Base-by-base conservation (phyloP, 768 basidiomycete genomes). In the Lactarius sanguifluus region DNA sequence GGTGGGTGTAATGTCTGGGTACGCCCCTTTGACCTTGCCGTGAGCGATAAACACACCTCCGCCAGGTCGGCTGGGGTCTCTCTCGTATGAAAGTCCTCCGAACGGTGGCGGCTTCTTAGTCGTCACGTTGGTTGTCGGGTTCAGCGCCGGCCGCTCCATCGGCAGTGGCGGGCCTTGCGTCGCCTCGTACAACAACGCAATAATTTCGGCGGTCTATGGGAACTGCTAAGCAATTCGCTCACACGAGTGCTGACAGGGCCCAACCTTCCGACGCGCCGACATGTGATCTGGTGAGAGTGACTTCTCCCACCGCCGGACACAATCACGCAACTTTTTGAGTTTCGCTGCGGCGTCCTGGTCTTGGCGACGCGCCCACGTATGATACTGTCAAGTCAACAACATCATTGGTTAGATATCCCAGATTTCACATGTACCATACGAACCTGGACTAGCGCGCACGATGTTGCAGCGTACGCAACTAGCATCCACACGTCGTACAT, bases 221-320 rank as follows among this genome's bases (percentile, higher is more conserved):
- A 54, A 60, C 50, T 38, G 55, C 57, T 41, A 65, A 40, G 30
- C 32, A 32, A 56, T 55, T 25, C 67, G 52, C 60, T 69, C 57
- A n/a, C 40, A 47, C 61, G 62, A 63, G 58, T 60, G 40, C 59
- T 32, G 57, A 57, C 78, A 83, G 71, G 68, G 81, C 93, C 50
- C 72, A 56, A 80, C 83, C 88, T 96, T 96, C 70, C 94, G 87
- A 78, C 94, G 85, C 23, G 91, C 88, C 50, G 91, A 93, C 93
- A 96, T 96, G 77, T 98, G 95, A 70, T 97, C 95, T 57, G 91
- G 89, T 66, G 90, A 91, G 65, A 95, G 83, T 0, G 91, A 84
- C 62, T 81, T 85, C 76, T 96, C 96, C 94, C 95, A 98, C 66
- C 89, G 81, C 65, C 88, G 82, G 16, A 95, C 88, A 63, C 89